phyloP scores from a whole-genome alignment of 495 filamentous ascomycete species.

The Sporormia fimetaria region DNA sequence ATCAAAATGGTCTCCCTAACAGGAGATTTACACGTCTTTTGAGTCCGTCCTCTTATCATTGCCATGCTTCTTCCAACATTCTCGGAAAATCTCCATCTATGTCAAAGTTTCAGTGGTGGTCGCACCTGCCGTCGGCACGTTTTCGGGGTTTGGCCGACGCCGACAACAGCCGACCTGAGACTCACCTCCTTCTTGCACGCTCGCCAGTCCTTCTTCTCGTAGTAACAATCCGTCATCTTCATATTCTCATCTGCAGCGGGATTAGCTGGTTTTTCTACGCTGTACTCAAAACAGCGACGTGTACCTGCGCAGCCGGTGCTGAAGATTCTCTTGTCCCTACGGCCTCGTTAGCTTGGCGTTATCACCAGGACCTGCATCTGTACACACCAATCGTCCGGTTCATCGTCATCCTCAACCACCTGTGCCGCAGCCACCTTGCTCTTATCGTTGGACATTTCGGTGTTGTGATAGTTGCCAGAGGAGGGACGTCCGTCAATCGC shows the following conservation, averaged over 20 bases:
- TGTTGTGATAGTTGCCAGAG: too few species aligned
- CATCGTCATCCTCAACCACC: conserved; percentile 58
- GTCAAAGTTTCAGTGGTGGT: conserved; percentile 1
- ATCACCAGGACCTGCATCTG: background rate
- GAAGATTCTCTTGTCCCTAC: conserved; percentile 90
- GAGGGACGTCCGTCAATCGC: too few species aligned
- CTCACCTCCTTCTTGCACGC: conserved; percentile 79
- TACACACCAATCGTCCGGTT: conserved; percentile 85
- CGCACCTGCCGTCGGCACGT: background rate
- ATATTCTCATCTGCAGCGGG: conserved; percentile 79
- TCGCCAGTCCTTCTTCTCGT: conserved; percentile 92
- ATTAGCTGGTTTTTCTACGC: too few species aligned
- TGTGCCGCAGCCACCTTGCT: conserved; percentile 34
- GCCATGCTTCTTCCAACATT: conserved; percentile 86
- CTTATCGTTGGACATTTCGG: conserved; percentile 40
- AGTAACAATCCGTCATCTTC: conserved; percentile 91
- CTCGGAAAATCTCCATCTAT: conserved; percentile 84
- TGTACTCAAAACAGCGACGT: conserved; percentile 12
- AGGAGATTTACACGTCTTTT: conserved; percentile 44
- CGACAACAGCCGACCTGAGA: conserved; percentile 2
- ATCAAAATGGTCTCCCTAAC: background rate
- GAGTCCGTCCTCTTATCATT: conserved; percentile 73
- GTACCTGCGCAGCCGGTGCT: conserved; percentile 88
- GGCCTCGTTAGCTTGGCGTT: conserved; percentile 19
- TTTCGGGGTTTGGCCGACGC: conserved; percentile 4